Conservation (phyloP, 2,329 filamentous ascomycete genomes). For the Penicillium frequentans region DNA sequence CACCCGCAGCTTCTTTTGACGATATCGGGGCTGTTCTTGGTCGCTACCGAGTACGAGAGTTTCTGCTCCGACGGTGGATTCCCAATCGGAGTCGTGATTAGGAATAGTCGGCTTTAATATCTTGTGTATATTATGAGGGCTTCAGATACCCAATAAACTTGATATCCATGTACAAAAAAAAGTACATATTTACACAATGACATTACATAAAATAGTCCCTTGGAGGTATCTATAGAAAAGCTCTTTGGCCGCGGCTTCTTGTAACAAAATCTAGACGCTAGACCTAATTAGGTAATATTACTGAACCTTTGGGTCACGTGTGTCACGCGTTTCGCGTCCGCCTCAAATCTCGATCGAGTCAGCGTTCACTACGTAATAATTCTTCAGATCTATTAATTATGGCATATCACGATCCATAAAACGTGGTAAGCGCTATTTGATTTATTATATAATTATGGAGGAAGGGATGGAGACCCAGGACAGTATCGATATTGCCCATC, state of each 20-base stretch:
- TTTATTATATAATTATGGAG: not conserved
- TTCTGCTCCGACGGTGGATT: conserved; percentile 80
- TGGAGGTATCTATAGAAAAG: not conserved
- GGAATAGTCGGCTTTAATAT: not conserved
- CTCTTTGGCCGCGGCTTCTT: not conserved
- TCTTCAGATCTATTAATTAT: not conserved
- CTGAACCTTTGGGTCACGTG: conserved; percentile 24
- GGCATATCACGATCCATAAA: not conserved
- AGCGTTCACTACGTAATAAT: not conserved
- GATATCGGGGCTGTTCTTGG: conserved; percentile 66
- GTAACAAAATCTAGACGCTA: conserved; percentile 7
- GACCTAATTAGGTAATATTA: conserved; percentile 29
- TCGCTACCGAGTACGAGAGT: conserved; percentile 75
- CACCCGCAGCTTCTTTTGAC: conserved; percentile 51
- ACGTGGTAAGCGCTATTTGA: not conserved
- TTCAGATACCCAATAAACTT: conserved; percentile 21
- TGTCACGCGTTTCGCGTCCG: conserved; percentile 30
- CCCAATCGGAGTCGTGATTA: conserved; percentile 73
- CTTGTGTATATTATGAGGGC: conserved; percentile 8
- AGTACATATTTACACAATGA: not conserved
- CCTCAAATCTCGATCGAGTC: conserved; percentile 1
- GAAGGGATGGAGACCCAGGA: conserved; percentile 41
- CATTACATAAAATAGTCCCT: not conserved
- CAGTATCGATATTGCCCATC: conserved; percentile 40
- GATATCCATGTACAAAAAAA: not conserved